Conservation (phyloP, 352 stramenopile species). For the Pythium plurisporium region DNA sequence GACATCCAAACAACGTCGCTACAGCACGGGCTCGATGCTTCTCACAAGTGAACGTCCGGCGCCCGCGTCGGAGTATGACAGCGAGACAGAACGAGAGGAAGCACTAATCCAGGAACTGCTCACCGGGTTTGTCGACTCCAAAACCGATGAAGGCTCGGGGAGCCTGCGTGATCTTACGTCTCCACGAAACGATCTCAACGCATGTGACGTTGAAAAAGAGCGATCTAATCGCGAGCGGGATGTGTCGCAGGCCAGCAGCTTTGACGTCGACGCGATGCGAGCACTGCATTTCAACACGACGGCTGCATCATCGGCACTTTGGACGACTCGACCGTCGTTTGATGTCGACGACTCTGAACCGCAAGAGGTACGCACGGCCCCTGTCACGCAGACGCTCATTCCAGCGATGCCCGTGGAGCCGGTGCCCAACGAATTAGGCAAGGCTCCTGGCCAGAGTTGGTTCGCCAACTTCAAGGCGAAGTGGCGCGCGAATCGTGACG, state of each 20-base stretch:
- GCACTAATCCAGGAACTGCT: conserved; percentile 11
- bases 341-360: no score
- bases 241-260: no score
- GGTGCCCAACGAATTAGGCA: background rate
- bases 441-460: background rate
- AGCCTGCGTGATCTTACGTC: background rate
- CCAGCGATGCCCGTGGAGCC: no score
- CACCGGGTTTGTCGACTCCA: background rate
- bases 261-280: background rate
- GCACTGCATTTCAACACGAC: no score
- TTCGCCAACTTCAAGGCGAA: conserved; percentile 2
- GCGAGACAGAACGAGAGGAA: conserved; percentile 8
- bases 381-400: no score
- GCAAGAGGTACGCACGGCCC: no score
- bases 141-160: background rate
- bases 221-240: no score
- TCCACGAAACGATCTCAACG: background rate
- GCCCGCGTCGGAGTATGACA: background rate
- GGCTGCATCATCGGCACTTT: background rate
- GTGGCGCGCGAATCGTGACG: conserved; percentile 1
- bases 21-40: conserved; percentile 14
- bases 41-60: background rate
- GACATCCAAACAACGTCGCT: conserved; percentile 1
- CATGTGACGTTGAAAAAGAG: no score
- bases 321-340: background rate